Conservation (phyloP, 768 basidiomycete genomes). For the Hortiboletus campestris region DNA sequence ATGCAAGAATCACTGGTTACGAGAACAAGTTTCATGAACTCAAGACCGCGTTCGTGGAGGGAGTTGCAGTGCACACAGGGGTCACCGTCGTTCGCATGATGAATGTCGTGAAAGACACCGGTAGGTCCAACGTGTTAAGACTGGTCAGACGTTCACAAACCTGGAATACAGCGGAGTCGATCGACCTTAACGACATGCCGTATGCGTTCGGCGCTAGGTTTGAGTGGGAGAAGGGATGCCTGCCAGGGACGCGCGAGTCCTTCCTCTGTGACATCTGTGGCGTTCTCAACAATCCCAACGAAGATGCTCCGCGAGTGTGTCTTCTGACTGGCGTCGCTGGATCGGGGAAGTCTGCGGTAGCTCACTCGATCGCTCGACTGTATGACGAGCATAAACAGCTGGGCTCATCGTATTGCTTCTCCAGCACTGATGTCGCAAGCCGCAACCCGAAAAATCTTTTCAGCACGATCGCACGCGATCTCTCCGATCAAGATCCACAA, state of each 20-base stretch:
- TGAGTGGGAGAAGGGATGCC: neutral
- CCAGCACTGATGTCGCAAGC: neutral
- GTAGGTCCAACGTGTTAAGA: too few species aligned
- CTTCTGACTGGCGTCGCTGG: slow-evolving; percentile 20
- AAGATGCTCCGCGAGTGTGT: neutral
- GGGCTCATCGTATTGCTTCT: slow-evolving; percentile 12
- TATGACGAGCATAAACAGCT: neutral
- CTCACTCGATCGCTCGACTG: slow-evolving; percentile 1
- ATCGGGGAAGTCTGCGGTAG: neutral
- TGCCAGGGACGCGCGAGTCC: neutral
- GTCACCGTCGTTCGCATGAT: too few species aligned
- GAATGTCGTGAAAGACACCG: too few species aligned
- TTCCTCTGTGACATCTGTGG: neutral
- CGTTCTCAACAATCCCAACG: neutral
- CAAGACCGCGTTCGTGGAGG: too few species aligned
- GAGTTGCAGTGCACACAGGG: too few species aligned
- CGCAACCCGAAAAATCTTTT: slow-evolving; percentile 10
- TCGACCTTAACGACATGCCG: too few species aligned
- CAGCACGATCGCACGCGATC: too few species aligned
- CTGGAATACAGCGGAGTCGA: too few species aligned
- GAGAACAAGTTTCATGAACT: too few species aligned
- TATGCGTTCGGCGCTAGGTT: neutral
- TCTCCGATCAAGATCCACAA: too few species aligned
- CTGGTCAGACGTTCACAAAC: neutral
- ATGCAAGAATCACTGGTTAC: too few species aligned